Conservation (phyloP, 1,284 basidiomycete genomes). For the Sanghuangporus sanghuang region DNA sequence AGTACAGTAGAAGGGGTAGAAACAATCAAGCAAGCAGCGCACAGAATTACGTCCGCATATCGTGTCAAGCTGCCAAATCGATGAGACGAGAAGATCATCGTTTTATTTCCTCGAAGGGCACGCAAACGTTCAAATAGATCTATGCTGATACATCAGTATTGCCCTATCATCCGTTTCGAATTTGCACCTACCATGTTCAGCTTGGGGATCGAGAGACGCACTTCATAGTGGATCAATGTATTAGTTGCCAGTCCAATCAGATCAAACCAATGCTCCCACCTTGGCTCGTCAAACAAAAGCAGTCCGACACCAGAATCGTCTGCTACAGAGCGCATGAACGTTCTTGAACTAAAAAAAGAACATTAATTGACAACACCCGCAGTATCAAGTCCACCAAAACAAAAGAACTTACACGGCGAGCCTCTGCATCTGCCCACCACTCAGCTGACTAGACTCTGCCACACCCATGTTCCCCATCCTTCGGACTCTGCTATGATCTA, state of each 20-base stretch:
- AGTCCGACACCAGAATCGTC: conserved; percentile 54
- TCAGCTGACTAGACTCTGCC: conserved; percentile 40
- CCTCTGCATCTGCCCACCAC: conserved; percentile 75
- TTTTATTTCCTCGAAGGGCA: conserved; percentile 54
- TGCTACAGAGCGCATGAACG: conserved; percentile 68
- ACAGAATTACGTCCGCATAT: conserved; percentile 58
- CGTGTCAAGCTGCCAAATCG: conserved; percentile 63
- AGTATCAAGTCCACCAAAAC: background rate
- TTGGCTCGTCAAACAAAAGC: conserved; percentile 74
- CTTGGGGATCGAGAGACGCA: conserved; percentile 26
- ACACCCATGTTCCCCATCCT: conserved; percentile 36
- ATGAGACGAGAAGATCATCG: conserved; percentile 71
- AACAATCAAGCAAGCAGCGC: background rate
- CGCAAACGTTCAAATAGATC: conserved; percentile 63
- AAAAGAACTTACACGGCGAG: conserved; percentile 55
- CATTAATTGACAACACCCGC: background rate
- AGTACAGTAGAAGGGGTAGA: conserved; percentile 2
- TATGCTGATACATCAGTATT: conserved; percentile 25
- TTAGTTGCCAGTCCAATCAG: conserved; percentile 52
- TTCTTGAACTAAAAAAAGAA: conserved; percentile 51
- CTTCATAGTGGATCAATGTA: background rate
- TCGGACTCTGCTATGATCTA: conserved; percentile 49
- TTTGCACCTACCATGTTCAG: conserved; percentile 24
- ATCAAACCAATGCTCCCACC: conserved; percentile 40
- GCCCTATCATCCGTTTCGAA: background rate